Percentiles rank a stretch among this genome's conserved stretches.
phyloP scores from a whole-genome alignment of 2,329 filamentous ascomycete species.

The Fusarium drepaniforme region DNA sequence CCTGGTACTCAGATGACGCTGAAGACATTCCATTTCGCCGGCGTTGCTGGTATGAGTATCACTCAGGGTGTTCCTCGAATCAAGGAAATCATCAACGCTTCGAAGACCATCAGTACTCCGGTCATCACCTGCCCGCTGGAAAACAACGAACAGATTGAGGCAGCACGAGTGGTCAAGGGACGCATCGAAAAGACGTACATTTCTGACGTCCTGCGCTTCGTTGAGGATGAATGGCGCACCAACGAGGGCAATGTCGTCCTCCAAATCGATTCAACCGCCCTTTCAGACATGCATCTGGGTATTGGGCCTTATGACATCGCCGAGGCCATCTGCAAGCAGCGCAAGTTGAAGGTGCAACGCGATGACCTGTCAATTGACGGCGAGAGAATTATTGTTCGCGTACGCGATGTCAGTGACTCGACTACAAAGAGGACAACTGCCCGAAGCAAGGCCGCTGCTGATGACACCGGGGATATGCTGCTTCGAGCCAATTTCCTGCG shows the following conservation, averaged over 20 bases:
- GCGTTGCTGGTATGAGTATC: constrained; percentile 99
- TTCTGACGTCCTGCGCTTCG: constrained; percentile 81
- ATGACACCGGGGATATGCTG: constrained; percentile 65
- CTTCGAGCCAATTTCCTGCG: constrained; percentile 88
- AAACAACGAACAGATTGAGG: constrained; percentile 79
- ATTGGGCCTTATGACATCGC: constrained; percentile 80
- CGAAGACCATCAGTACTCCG: constrained; percentile 91
- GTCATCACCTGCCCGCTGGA: constrained; percentile 90
- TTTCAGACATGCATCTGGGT: constrained; percentile 85
- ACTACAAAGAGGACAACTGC: constrained; percentile 59
- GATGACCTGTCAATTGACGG: constrained; percentile 72
- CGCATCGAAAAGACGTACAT: constrained; percentile 96
- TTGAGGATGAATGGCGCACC: constrained; percentile 91
- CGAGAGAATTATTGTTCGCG: constrained; percentile 78
- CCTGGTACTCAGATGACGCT: constrained; percentile 99
- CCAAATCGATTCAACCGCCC: constrained; percentile 82
- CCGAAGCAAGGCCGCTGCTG: constrained; percentile 58
- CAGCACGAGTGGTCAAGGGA: constrained; percentile 91
- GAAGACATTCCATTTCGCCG: constrained; percentile 99
- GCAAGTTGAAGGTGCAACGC: constrained; percentile 82
- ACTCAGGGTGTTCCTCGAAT: constrained; percentile 99
- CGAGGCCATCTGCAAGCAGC: constrained; percentile 80
- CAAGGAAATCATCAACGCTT: constrained; percentile 99
- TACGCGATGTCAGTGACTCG: constrained; percentile 68
- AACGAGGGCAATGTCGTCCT: constrained; percentile 82